These are phyloP conservation scores for Ustilago xerochloae DNA, from an alignment of 1,284 basidiomycete species.

Conservation along the genomic window DNA sequence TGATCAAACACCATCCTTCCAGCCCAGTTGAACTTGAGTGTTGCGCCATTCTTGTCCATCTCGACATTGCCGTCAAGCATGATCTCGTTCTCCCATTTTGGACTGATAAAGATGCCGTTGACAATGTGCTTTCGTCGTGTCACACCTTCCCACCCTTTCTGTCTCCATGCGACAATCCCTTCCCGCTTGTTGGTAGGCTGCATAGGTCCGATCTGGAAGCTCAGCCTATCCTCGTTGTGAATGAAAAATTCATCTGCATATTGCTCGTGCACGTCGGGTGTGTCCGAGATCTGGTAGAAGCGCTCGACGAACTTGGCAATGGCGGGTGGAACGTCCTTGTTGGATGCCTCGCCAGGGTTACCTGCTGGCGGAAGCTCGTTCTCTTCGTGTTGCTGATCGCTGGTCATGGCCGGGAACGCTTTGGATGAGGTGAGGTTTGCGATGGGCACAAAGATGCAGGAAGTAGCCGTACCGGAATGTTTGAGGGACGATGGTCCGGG, in stretches of 20 bases:
- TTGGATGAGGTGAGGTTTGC: no score
- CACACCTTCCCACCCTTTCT: slow-evolving; percentile 44
- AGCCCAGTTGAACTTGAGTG: slow-evolving; percentile 47
- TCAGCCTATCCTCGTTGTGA: slow-evolving; percentile 24
- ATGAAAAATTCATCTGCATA: slow-evolving; percentile 39
- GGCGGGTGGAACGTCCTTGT: slow-evolving; percentile 29
- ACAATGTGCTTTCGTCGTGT: slow-evolving; percentile 47
- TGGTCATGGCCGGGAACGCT: no score
- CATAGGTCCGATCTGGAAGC: slow-evolving; percentile 57
- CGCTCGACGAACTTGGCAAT: slow-evolving; percentile 34
- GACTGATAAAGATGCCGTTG: slow-evolving; percentile 44
- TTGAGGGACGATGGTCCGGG: no score
- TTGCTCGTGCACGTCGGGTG: slow-evolving; percentile 38
- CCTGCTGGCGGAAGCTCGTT: slow-evolving; percentile 37
- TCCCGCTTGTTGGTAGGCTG: slow-evolving; percentile 27
- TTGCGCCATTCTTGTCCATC: slow-evolving; percentile 47
- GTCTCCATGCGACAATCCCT: slow-evolving; percentile 41
- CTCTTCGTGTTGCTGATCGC: slow-evolving; percentile 13
- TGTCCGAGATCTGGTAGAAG: slow-evolving; percentile 49
- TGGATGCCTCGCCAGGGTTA: slow-evolving; percentile 26
- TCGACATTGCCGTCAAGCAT: slow-evolving; percentile 55
- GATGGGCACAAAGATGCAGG: no score
- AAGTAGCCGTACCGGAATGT: no score
- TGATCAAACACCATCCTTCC: slow-evolving; percentile 52
- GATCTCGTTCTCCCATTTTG: slow-evolving; percentile 44